A percentile compares a stretch with the other conserved stretches of the same genome.
phyloP scores from a whole-genome alignment of 192 early-diverging fungal genomes.

The Allomyces macrogynus region DNA sequence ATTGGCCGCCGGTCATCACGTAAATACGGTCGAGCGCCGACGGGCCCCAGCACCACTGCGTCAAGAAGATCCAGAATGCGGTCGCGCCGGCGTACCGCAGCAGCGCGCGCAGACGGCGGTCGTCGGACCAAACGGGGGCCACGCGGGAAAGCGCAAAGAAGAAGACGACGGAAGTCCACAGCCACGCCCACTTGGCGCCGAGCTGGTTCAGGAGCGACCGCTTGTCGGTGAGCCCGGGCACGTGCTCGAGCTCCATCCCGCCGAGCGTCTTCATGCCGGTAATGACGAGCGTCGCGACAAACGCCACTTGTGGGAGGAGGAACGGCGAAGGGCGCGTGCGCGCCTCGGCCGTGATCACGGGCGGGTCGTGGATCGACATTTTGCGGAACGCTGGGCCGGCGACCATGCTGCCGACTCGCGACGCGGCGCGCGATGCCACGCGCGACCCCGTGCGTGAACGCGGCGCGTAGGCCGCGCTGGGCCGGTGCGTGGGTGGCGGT shows the following conservation, averaged over 20 bases:
- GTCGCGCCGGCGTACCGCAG: constrained; percentile 41
- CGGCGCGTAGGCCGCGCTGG: no score
- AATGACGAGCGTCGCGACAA: neutral
- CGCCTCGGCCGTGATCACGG: no score
- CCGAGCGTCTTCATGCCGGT: neutral
- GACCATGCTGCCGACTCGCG: no score
- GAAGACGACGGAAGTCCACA: constrained; percentile 57
- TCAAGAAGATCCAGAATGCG: constrained; percentile 62
- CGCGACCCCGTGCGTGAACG: no score
- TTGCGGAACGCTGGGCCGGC: no score
- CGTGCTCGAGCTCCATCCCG: constrained; percentile 8
- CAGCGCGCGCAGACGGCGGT: constrained; percentile 2
- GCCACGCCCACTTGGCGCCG: constrained; percentile 73
- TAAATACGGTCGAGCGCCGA: constrained; percentile 60
- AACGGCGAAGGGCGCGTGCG: neutral
- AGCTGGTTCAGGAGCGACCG: constrained; percentile 51
- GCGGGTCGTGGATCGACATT: no score
- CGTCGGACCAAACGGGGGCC: constrained; percentile 8
- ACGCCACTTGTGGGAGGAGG: neutral
- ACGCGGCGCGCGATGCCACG: no score
- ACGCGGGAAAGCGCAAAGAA: constrained; percentile 21
- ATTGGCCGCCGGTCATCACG: constrained; percentile 44
- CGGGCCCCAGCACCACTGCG: constrained; percentile 71
- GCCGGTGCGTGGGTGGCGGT: no score
- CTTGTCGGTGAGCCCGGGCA: constrained; percentile 25